Conservation (phyloP, 352 stramenopile genomes). For the Phytophthora brassicae region DNA sequence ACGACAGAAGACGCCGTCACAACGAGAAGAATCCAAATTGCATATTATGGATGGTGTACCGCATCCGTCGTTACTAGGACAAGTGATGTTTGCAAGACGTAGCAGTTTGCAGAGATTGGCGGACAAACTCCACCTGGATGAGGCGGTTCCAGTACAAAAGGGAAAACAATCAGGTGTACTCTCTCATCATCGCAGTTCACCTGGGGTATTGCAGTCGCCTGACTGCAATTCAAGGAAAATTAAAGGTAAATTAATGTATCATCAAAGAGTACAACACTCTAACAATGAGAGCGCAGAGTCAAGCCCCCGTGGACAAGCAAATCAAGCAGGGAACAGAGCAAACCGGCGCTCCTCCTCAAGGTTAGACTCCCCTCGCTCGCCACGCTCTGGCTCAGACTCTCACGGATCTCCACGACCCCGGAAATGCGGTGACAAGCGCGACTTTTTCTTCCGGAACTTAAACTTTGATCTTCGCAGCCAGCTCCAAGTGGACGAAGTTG, state of each 20-base stretch:
- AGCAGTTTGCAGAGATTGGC: slow-evolving; percentile 67
- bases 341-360: slow-evolving; percentile 19
- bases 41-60: slow-evolving; percentile 25
- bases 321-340: slow-evolving; percentile 14
- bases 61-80: slow-evolving; percentile 38
- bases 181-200: slow-evolving; percentile 6
- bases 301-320: slow-evolving; percentile 18
- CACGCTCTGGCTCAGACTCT: slow-evolving; percentile 23
- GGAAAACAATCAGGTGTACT: slow-evolving; percentile 1
- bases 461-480: slow-evolving; percentile 62
- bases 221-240: slow-evolving; percentile 21
- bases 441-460: slow-evolving; percentile 84
- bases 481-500: slow-evolving; percentile 79
- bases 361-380: slow-evolving; percentile 29
- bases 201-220: background rate
- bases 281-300: slow-evolving; percentile 26
- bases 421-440: slow-evolving; percentile 81
- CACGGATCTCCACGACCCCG: slow-evolving; percentile 23
- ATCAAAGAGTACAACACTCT: slow-evolving; percentile 10
- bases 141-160: slow-evolving; percentile 18
- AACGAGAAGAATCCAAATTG: slow-evolving; percentile 9
- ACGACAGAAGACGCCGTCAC: slow-evolving; percentile 24
- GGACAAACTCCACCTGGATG: slow-evolving; percentile 45
- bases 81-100: slow-evolving; percentile 36
- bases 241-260: slow-evolving; percentile 17